These are phyloP conservation scores for Mycogone perniciosa DNA, from an alignment of 2,329 filamentous ascomycete species.

Conservation along the genomic window DNA sequence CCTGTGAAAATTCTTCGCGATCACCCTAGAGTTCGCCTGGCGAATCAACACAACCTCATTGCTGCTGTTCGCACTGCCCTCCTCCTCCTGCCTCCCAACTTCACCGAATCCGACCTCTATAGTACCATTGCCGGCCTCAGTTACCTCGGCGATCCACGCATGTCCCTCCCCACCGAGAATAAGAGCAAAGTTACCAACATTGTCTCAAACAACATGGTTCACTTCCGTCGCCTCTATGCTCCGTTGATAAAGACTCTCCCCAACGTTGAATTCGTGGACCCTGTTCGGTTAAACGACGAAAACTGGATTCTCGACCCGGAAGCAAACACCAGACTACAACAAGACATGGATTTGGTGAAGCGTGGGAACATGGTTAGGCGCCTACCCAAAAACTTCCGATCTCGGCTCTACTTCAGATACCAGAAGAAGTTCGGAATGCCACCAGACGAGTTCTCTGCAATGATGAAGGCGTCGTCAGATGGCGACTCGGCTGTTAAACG, in stretches of 20 bases:
- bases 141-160: conserved; percentile 94
- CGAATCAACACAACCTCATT: conserved; percentile 92
- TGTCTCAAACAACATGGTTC: conserved; percentile 80
- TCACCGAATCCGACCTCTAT: conserved; percentile 84
- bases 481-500: conserved; percentile 64
- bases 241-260: conserved; percentile 85
- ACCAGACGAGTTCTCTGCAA: conserved; percentile 71
- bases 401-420: conserved; percentile 90
- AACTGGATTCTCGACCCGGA: conserved; percentile 37
- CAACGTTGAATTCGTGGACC: conserved; percentile 71
- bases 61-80: conserved; percentile 87
- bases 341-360: conserved; percentile 89
- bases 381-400: conserved; percentile 77
- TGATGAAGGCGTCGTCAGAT: conserved; percentile 72
- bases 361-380: conserved; percentile 95
- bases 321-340: conserved; percentile 62
- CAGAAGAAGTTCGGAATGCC: conserved; percentile 86
- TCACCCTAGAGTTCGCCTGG: conserved; percentile 82
- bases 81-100: conserved; percentile 73
- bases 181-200: conserved; percentile 92
- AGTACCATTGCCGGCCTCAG: conserved; percentile 86
- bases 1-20: conserved; percentile 96
- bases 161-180: conserved; percentile 85
- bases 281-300: conserved; percentile 33
- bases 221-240: conserved; percentile 87